These are phyloP conservation scores for Plasmodium falciparum DNA, from an alignment of 169 alveolate genomes.

Conservation along the genomic window DNA sequence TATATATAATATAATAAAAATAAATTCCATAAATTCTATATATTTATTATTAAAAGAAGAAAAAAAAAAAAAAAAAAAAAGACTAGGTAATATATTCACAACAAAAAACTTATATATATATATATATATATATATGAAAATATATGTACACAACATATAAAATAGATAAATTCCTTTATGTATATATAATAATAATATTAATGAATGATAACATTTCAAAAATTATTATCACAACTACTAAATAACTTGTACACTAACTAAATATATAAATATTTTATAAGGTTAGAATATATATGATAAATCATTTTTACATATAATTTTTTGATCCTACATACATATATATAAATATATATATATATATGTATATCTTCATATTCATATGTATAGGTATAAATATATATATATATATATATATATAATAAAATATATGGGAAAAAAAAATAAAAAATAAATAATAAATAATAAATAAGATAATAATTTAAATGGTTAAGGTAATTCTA, in stretches of 20 bases:
- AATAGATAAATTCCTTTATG: not conserved
- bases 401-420: not conserved
- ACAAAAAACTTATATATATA: not conserved
- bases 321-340: conserved; percentile 2
- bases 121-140: not conserved
- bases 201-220: conserved; percentile 29
- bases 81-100: not conserved
- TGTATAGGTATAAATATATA: not conserved
- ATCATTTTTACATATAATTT: conserved; percentile 31
- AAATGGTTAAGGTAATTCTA: too few species aligned
- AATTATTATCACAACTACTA: conserved; percentile 42
- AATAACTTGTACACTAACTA: conserved; percentile 48
- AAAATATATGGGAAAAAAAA: not conserved
- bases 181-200: not conserved
- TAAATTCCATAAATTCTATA: too few species aligned
- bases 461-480: not conserved
- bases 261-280: conserved; percentile 42
- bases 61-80: not conserved
- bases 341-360: conserved; percentile 5
- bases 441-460: not conserved
- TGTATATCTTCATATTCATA: not conserved
- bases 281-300: conserved; percentile 24
- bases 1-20: too few species aligned
- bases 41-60: not conserved
- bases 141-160: conserved; percentile 1